Conservation (phyloP, 208 protist species). For the Blechomonas ayalai region DNA sequence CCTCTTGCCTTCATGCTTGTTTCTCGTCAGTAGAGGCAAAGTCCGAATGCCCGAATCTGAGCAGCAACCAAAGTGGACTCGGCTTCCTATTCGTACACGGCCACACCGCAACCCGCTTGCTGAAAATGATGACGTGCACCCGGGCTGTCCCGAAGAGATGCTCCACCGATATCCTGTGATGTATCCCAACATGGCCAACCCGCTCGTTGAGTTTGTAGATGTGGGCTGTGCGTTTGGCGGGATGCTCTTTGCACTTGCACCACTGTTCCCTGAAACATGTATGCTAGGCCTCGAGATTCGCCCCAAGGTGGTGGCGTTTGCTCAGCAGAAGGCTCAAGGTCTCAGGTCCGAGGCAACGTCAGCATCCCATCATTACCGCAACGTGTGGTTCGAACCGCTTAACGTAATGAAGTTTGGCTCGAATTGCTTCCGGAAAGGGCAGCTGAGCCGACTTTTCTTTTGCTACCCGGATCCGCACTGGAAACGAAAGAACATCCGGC, state of each 20-base stretch:
- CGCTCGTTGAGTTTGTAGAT: slow-evolving; percentile 86
- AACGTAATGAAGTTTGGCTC: slow-evolving; percentile 98
- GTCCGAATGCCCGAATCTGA: slow-evolving; percentile 5
- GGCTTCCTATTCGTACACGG: slow-evolving; percentile 82
- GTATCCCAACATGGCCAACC: slow-evolving; percentile 31
- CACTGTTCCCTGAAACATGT: slow-evolving; percentile 90
- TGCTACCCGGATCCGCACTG: slow-evolving; percentile 98
- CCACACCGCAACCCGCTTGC: slow-evolving; percentile 92
- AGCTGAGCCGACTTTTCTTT: slow-evolving; percentile 95
- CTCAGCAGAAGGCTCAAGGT: slow-evolving; percentile 65
- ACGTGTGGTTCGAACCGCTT: slow-evolving; percentile 92
- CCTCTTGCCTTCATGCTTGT: neutral
- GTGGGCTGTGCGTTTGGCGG: slow-evolving; percentile 98
- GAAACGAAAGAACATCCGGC: slow-evolving; percentile 96
- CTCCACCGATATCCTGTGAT: slow-evolving; percentile 20
- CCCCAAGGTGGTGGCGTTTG: slow-evolving; percentile 90
- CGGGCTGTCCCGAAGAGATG: slow-evolving; percentile 63
- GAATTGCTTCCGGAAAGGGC: slow-evolving; percentile 95
- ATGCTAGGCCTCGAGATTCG: slow-evolving; percentile 97
- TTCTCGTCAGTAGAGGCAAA: neutral
- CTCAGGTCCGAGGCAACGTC: slow-evolving; percentile 48
- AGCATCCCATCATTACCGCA: slow-evolving; percentile 84
- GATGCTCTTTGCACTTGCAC: slow-evolving; percentile 85
- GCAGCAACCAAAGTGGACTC: slow-evolving; percentile 65
- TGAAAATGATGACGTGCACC: slow-evolving; percentile 85